phyloP scores from a whole-genome alignment of 2,329 filamentous ascomycete species.

The Acrocalymma vagum region DNA sequence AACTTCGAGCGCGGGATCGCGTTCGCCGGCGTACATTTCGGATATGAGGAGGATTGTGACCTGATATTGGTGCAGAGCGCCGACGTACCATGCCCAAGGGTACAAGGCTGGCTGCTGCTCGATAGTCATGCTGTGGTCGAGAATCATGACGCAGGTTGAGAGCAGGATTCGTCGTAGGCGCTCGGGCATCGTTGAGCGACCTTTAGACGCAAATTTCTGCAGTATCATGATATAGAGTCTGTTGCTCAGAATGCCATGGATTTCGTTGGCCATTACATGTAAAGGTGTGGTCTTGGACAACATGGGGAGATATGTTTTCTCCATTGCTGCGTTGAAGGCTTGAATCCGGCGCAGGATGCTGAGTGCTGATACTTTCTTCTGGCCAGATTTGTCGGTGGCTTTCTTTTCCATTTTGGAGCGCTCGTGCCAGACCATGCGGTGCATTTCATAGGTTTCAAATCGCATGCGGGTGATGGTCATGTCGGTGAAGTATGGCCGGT shows the following conservation, averaged over 20 bases:
- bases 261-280: conserved; percentile 69
- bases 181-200: conserved; percentile 63
- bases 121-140: conserved; percentile 64
- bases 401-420: conserved; percentile 68
- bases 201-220: conserved; percentile 69
- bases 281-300: conserved; percentile 69
- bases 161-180: conserved; percentile 71
- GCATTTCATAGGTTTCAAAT: conserved; percentile 78
- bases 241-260: conserved; percentile 71
- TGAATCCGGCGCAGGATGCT: conserved; percentile 73
- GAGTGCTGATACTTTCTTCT: conserved; percentile 56
- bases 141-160: conserved; percentile 63
- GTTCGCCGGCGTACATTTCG: conserved; percentile 69
- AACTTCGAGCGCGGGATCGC: conserved; percentile 64
- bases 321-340: conserved; percentile 70
- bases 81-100: conserved; percentile 74
- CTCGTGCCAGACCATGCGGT: conserved; percentile 74
- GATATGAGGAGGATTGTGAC: conserved; percentile 72
- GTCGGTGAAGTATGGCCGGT: conserved; percentile 69
- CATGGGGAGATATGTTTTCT: conserved; percentile 71
- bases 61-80: conserved; percentile 78
- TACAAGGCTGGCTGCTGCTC: conserved; percentile 62
- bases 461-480: conserved; percentile 73
- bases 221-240: conserved; percentile 73
- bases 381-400: conserved; percentile 24